Evolutionary conservation across 805 yeast species (phyloP).

Genomic region (Starmerella lactis-condensi): DNA sequence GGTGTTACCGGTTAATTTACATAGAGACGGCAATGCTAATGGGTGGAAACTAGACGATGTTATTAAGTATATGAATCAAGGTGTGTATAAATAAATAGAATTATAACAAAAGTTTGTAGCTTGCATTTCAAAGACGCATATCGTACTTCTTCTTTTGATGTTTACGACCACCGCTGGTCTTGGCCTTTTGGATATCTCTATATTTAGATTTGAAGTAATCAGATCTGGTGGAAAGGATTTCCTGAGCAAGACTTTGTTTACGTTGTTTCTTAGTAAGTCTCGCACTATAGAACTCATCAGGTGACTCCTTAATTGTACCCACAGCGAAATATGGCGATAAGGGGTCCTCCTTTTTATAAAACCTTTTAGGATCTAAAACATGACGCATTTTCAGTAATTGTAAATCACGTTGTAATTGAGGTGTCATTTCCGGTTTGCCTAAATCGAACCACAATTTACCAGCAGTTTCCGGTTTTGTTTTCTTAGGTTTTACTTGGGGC

Average conservation of each 20-base stretch:
- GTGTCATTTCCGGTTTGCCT: conserved; percentile 59
- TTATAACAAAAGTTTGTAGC: not conserved
- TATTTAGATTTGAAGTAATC: conserved; percentile 82
- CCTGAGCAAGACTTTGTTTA: conserved; percentile 63
- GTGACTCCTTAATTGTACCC: conserved; percentile 75
- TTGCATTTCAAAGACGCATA: conserved; percentile 29
- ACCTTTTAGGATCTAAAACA: conserved; percentile 87
- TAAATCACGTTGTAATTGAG: conserved; percentile 56
- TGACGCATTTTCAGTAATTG: conserved; percentile 66
- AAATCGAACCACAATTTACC: conserved; percentile 64
- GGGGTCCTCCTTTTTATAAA: conserved; percentile 59
- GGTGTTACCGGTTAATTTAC: conserved; percentile 14
- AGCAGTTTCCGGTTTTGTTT: conserved; percentile 23
- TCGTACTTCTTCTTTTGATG: conserved; percentile 45
- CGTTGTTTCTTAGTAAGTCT: conserved; percentile 54
- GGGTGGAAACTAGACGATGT: conserved; percentile 15
- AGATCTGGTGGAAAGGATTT: conserved; percentile 36
- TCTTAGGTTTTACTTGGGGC: too few species aligned
- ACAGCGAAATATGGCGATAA: conserved; percentile 66
- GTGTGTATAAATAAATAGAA: not conserved
- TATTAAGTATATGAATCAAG: conserved; percentile 7
- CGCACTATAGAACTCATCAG: conserved; percentile 54
- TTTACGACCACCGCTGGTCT: conserved; percentile 45
- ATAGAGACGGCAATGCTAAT: conserved; percentile 6
- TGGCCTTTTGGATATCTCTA: conserved; percentile 51